Conservation (phyloP, 2,329 filamentous ascomycete species). For the Ophiobolus disseminans region DNA sequence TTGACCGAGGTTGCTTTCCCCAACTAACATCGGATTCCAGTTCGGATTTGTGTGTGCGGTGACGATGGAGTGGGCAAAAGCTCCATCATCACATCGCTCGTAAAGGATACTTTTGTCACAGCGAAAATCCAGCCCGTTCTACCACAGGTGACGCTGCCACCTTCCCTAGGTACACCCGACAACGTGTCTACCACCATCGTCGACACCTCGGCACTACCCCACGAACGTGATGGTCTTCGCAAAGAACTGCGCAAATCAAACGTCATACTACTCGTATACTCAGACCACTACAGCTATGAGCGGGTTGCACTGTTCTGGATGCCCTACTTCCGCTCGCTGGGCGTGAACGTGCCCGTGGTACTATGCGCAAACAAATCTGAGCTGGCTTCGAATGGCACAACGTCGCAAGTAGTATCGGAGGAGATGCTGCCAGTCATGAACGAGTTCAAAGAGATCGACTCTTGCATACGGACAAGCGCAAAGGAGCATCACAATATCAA, state of each 20-base stretch:
- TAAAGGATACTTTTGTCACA: slow-evolving; percentile 95
- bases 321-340: slow-evolving; percentile 94
- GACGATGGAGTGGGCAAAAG: slow-evolving; percentile 73
- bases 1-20: neutral
- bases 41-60: slow-evolving; percentile 94
- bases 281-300: slow-evolving; percentile 99
- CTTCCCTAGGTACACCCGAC: slow-evolving; percentile 89
- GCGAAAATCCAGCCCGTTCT: slow-evolving; percentile 95
- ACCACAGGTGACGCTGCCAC: slow-evolving; percentile 92
- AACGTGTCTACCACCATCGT: slow-evolving; percentile 98
- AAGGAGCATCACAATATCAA: slow-evolving; percentile 93
- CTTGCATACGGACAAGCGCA: slow-evolving; percentile 93
- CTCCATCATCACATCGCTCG: slow-evolving; percentile 83
- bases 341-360: slow-evolving; percentile 98
- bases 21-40: slow-evolving; percentile 50
- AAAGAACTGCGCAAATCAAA: slow-evolving; percentile 97
- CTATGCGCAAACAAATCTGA: slow-evolving; percentile 98
- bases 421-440: slow-evolving; percentile 99
- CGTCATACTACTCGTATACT: slow-evolving; percentile 95
- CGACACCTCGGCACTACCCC: slow-evolving; percentile 93
- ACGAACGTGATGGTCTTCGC: slow-evolving; percentile 86
- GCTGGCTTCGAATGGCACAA: slow-evolving; percentile 74
- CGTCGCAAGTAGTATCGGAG: slow-evolving; percentile 87
- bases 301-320: slow-evolving; percentile 97
- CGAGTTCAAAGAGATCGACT: slow-evolving; percentile 98